Evolutionary conservation across 257 asterid genomes (phyloP).

Genomic region (Salvia hispanica): DNA sequence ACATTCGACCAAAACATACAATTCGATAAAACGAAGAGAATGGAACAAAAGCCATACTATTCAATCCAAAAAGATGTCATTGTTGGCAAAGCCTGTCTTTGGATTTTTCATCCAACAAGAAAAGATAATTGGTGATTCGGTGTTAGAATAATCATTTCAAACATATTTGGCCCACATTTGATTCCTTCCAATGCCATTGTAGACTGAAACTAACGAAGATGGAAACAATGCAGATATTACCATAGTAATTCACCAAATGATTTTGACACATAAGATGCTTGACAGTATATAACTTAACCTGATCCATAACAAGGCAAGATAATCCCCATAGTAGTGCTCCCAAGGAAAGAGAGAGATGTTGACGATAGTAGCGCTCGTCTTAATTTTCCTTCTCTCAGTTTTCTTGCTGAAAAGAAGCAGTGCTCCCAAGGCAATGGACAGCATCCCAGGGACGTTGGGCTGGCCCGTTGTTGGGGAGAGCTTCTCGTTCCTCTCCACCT

Average conservation of each 20-base stretch:
- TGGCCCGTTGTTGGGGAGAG: conserved; percentile 91
- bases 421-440: conserved; percentile 61
- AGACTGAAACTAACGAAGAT: conserved; percentile 21
- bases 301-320: background rate
- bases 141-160: background rate
- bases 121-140: background rate
- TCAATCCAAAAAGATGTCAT: background rate
- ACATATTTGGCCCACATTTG: background rate
- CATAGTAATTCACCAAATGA: conserved; percentile 28
- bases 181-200: conserved; percentile 23
- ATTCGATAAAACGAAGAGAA: background rate
- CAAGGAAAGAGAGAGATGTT: conserved; percentile 34
- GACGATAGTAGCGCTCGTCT: conserved; percentile 34
- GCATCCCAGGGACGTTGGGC: conserved; percentile 74
- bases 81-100: background rate
- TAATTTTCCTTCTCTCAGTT: conserved; percentile 39
- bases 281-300: conserved; percentile 10
- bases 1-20: background rate
- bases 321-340: background rate
- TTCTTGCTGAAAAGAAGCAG: conserved; percentile 44
- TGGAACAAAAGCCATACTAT: background rate
- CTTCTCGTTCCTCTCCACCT: conserved; percentile 62
- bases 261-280: conserved; percentile 2
- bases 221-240: conserved; percentile 1
- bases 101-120: conserved; percentile 8